Percentiles rank a stretch among this genome's conserved stretches.
These are phyloP conservation scores for Ustulina deusta DNA, from an alignment of 2,329 filamentous ascomycete species.

Conservation along the genomic window DNA sequence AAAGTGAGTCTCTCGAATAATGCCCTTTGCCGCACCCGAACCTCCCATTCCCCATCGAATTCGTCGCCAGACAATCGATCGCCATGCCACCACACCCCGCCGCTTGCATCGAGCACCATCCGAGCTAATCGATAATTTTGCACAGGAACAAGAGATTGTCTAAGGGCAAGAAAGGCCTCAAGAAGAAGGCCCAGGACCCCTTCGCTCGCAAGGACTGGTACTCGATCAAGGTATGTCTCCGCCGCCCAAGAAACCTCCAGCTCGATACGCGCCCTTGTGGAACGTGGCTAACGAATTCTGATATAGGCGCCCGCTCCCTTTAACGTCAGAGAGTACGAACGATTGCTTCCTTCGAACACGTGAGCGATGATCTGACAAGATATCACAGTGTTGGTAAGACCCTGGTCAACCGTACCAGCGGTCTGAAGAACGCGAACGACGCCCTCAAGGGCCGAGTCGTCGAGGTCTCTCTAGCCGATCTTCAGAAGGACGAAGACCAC, in stretches of 20 bases:
- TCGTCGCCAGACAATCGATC: conserved; percentile 32
- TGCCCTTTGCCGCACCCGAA: conserved; percentile 35
- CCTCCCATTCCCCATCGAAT: conserved; percentile 33
- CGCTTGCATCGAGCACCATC: conserved; percentile 34
- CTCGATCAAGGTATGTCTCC: conserved; percentile 82
- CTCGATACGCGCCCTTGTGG: background rate
- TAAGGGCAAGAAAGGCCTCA: conserved; percentile 99
- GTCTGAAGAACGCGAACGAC: conserved; percentile 99
- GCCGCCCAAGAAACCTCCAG: conserved; percentile 3
- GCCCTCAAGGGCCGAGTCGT: conserved; percentile 98
- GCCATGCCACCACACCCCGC: conserved; percentile 42
- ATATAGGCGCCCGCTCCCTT: conserved; percentile 90
- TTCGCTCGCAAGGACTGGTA: conserved; percentile 99
- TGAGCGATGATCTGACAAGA: conserved; percentile 44
- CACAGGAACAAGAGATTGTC: conserved; percentile 99
- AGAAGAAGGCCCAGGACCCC: conserved; percentile 98
- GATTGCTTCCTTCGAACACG: conserved; percentile 29
- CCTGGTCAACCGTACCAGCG: conserved; percentile 98
- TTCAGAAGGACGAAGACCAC: conserved; percentile 99
- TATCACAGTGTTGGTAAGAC: conserved; percentile 94
- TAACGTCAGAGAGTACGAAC: conserved; percentile 91
- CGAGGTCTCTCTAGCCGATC: conserved; percentile 98
- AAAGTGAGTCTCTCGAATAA: conserved; percentile 67
- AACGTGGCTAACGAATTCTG: conserved; percentile 46
- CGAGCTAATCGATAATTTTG: conserved; percentile 48